Conservation (phyloP, 2,329 filamentous ascomycete species). For the Colletotrichum lindemuthianum region DNA sequence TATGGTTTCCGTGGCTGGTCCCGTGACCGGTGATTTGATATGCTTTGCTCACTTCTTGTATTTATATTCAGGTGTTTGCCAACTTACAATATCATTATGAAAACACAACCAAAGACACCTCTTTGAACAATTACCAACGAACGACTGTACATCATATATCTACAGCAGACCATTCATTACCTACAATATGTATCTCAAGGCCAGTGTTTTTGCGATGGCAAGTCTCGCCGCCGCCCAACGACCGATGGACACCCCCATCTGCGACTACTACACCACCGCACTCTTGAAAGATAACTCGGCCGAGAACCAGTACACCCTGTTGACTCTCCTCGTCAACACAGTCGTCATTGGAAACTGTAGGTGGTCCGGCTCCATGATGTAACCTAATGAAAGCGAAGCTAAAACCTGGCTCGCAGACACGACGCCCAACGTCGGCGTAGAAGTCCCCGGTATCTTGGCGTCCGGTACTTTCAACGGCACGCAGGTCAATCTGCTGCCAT, state of each 20-base stretch:
- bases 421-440: slow-evolving; percentile 60
- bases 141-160: too few species aligned
- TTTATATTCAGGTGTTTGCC: too few species aligned
- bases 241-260: slow-evolving; percentile 61
- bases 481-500: slow-evolving; percentile 66
- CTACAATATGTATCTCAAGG: too few species aligned
- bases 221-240: slow-evolving; percentile 52
- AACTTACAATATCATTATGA: too few species aligned
- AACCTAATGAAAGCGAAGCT: background rate
- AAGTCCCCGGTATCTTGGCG: slow-evolving; percentile 67
- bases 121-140: too few species aligned
- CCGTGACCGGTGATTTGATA: too few species aligned
- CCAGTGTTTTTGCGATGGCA: too few species aligned
- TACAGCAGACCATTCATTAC: too few species aligned
- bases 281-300: slow-evolving; percentile 68
- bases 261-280: slow-evolving; percentile 72
- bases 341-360: slow-evolving; percentile 71
- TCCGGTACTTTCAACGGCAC: slow-evolving; percentile 59
- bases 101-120: too few species aligned
- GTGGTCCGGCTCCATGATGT: slow-evolving; percentile 20
- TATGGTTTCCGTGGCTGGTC: too few species aligned
- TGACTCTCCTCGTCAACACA: slow-evolving; percentile 70
- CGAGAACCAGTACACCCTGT: slow-evolving; percentile 64
- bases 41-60: too few species aligned
- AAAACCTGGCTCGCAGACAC: slow-evolving; percentile 52